Base-by-base conservation (phyloP, 495 filamentous ascomycete species). In the Penicillium paxilli region DNA sequence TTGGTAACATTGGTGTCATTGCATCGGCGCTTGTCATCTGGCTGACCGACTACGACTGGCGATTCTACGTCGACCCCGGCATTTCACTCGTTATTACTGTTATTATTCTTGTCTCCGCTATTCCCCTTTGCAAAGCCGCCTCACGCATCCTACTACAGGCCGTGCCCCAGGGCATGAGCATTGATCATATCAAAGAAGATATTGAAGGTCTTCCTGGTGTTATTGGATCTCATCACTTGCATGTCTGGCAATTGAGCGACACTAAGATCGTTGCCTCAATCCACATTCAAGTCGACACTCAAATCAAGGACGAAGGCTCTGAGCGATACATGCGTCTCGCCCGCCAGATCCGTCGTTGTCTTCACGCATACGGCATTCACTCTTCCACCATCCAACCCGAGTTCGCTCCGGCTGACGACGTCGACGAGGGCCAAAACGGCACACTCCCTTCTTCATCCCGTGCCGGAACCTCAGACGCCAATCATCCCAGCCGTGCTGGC, bases 381-480 rank as follows among this genome's bases (percentile, higher is more conserved):
- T 94, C 89, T n/a, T 91, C 90, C 4, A 98, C 94, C 7, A 97
- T 98, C 57, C 94, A 98, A 72, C 95, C 95, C 2, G 94, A 98
- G 66, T 98, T 94, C 68, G 88, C 87, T 57, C 76, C 83, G 1
- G 78, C 82, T 40, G 71, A 70, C 25, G 77, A 79, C n/a, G 75
- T 78, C 44, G 87, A 85, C 60, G 71, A 79, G 16, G 71, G 59
- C 35, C 54, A 52, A 21, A 53, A 50, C 32, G 59, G 61, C 5
- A 58, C 26, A 14, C 59, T 58, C n/a, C 52, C 62, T 10, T 64
- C 69, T 0, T 64, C 71, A 5, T 63, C 69, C 10, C 52, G 60
- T 21, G 49, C 52, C 17, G 62, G 59, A 38, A 65, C 53, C 23
- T 58, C 59, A 16, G 67, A 69, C 11, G 54, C 58, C 25, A 67